These are phyloP conservation scores for Pulveroboletus sp. DNA, from an alignment of 768 basidiomycete genomes.

Conservation along the genomic window DNA sequence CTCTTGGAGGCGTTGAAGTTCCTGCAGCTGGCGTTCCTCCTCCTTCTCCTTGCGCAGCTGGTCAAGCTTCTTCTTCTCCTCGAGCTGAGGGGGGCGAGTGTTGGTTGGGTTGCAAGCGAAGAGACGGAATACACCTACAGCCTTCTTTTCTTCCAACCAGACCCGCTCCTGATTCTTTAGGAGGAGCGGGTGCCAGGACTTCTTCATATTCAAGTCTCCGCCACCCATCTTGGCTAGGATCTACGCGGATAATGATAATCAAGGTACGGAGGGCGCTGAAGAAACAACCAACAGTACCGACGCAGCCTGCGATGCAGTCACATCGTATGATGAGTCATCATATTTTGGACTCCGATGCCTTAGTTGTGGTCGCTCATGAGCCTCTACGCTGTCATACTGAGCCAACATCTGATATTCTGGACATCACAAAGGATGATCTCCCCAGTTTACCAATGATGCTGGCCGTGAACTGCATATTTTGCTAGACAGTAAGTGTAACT, in stretches of 20 bases:
- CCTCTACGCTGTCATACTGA: not conserved
- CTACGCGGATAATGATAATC: slow-evolving; percentile 4
- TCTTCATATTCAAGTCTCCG: slow-evolving; percentile 98
- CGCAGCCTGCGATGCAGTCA: not conserved
- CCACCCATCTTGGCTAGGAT: slow-evolving; percentile 83
- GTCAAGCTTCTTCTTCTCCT: slow-evolving; percentile 97
- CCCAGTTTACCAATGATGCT: not conserved
- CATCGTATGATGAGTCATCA: slow-evolving; percentile 1
- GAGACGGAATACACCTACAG: slow-evolving; percentile 47
- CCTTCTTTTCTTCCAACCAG: slow-evolving; percentile 97
- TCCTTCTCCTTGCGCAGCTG: slow-evolving; percentile 97
- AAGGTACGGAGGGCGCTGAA: slow-evolving; percentile 5
- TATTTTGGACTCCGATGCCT: not conserved
- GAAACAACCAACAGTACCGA: not conserved
- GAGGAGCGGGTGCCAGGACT: slow-evolving; percentile 98
- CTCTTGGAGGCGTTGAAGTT: slow-evolving; percentile 92
- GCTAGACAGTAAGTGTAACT: too few species aligned
- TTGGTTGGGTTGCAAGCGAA: slow-evolving; percentile 1
- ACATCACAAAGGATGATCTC: not conserved
- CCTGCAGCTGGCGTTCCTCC: slow-evolving; percentile 94
- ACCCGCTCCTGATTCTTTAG: slow-evolving; percentile 98
- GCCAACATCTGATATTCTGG: not conserved
- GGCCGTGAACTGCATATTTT: not conserved
- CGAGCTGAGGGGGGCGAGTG: slow-evolving; percentile 54
- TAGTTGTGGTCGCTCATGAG: not conserved